These are phyloP conservation scores for Irpex sp. DNA, from an alignment of 1,284 basidiomycete species.

Conservation along the genomic window DNA sequence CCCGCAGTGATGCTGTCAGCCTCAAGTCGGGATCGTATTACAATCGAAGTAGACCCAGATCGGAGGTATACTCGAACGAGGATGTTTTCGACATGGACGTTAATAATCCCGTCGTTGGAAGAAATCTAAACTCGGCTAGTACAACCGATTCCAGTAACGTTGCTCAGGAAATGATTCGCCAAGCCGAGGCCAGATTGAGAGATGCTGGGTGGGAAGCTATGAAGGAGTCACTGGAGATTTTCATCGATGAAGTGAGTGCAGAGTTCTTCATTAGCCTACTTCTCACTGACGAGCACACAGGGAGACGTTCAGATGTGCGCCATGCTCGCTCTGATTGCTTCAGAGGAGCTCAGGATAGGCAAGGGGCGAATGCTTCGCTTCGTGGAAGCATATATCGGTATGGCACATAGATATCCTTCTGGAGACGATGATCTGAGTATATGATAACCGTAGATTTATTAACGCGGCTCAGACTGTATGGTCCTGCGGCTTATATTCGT, in stretches of 20 bases:
- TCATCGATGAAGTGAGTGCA: constrained; percentile 54
- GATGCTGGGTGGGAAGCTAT: constrained; percentile 56
- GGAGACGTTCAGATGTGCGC: constrained; percentile 78
- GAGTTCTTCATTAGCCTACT: neutral
- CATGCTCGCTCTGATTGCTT: constrained; percentile 58
- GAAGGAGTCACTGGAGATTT: constrained; percentile 53
- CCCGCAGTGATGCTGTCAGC: constrained; percentile 5
- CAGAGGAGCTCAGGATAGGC: constrained; percentile 48
- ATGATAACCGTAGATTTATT: constrained; percentile 47
- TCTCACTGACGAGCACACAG: constrained; percentile 29
- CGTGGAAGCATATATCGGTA: constrained; percentile 70
- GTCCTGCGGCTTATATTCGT: constrained; percentile 66
- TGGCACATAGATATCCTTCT: neutral
- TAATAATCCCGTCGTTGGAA: neutral
- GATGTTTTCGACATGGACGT: neutral
- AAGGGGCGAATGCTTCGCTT: constrained; percentile 45
- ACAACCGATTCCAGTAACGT: neutral
- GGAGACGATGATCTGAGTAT: neutral
- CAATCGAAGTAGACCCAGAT: constrained; percentile 8
- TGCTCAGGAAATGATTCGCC: constrained; percentile 35
- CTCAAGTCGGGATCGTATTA: constrained; percentile 8
- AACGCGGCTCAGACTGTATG: constrained; percentile 53
- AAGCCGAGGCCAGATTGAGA: constrained; percentile 49
- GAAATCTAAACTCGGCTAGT: neutral
- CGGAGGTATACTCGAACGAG: constrained; percentile 11